Conservation (phyloP, 192 early-diverging fungal species). For the Coemansia sp. region DNA sequence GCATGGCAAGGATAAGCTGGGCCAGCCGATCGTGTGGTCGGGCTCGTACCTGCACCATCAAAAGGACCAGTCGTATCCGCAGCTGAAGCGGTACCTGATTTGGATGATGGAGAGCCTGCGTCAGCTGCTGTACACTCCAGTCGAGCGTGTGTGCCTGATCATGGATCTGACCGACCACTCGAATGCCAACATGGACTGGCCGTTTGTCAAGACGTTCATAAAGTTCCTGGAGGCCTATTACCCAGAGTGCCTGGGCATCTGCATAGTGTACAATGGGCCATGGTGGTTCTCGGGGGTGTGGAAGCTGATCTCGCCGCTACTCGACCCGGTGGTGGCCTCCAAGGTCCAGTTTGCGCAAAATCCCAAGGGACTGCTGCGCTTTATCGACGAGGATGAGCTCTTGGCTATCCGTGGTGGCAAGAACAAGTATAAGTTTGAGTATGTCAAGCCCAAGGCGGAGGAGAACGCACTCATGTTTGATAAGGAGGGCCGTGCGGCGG, state of each 20-base stretch:
- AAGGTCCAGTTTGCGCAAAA: constrained; percentile 79
- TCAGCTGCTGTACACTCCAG: constrained; percentile 57
- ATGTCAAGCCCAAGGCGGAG: constrained; percentile 43
- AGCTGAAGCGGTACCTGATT: constrained; percentile 61
- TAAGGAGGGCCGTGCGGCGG: constrained; percentile 34
- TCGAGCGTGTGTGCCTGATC: constrained; percentile 64
- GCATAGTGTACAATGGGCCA: constrained; percentile 83
- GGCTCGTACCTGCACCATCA: constrained; percentile 58
- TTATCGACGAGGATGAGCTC: constrained; percentile 60
- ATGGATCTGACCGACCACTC: constrained; percentile 77
- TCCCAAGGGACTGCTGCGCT: constrained; percentile 59
- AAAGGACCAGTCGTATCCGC: constrained; percentile 57
- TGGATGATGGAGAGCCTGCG: constrained; percentile 71
- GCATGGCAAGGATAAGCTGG: constrained; percentile 51
- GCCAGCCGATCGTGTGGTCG: constrained; percentile 54
- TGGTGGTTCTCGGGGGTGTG: constrained; percentile 88
- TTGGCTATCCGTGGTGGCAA: constrained; percentile 63
- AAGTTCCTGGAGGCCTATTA: constrained; percentile 85
- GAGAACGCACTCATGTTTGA: constrained; percentile 57
- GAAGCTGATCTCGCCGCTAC: constrained; percentile 75
- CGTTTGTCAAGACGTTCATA: constrained; percentile 77
- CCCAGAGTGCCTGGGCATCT: constrained; percentile 78
- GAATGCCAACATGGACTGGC: constrained; percentile 74
- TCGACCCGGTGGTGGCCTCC: constrained; percentile 85
- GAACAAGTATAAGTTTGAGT: constrained; percentile 56